phyloP scores from a whole-genome alignment of 208 protist genomes.

The Leishmania guyanensis region DNA sequence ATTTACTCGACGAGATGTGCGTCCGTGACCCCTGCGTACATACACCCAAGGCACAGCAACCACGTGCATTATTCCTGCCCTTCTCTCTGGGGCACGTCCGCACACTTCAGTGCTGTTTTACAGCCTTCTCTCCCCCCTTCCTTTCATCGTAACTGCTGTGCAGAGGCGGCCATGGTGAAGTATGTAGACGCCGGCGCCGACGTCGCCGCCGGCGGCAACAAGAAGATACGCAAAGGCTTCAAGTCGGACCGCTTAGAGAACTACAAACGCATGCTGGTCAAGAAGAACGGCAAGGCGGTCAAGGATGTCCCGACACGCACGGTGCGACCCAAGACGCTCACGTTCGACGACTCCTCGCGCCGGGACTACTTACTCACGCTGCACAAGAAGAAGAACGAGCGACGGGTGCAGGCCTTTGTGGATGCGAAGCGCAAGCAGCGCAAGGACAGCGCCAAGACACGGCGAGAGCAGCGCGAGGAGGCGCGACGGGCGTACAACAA shows the following conservation, averaged over 20 bases:
- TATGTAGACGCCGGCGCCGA: constrained; percentile 49
- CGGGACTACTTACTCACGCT: constrained; percentile 77
- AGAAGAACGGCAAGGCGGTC: constrained; percentile 51
- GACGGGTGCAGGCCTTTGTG: constrained; percentile 85
- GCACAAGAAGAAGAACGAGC: constrained; percentile 89
- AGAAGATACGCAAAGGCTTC: not conserved
- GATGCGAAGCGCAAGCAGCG: constrained; percentile 74
- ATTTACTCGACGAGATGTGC: not conserved
- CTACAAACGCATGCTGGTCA: constrained; percentile 2
- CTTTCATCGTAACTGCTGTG: not conserved
- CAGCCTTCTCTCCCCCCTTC: constrained; percentile 1
- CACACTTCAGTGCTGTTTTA: not conserved
- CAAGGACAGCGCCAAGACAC: constrained; percentile 65
- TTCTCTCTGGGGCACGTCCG: not conserved
- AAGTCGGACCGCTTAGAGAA: too few species aligned
- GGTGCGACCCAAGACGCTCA: constrained; percentile 35
- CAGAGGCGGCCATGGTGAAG: constrained; percentile 35
- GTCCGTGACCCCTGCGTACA: not conserved
- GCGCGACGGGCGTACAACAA: constrained; percentile 85
- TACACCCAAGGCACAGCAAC: not conserved
- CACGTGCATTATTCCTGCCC: constrained; percentile 1
- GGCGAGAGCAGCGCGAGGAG: constrained; percentile 82
- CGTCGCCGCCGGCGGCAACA: constrained; percentile 3
- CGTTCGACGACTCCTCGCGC: constrained; percentile 65
- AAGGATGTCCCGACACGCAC: constrained; percentile 18